Evolutionary conservation across 2,329 filamentous ascomycete species (phyloP).

Genomic region (Xylariaceae sp.): DNA sequence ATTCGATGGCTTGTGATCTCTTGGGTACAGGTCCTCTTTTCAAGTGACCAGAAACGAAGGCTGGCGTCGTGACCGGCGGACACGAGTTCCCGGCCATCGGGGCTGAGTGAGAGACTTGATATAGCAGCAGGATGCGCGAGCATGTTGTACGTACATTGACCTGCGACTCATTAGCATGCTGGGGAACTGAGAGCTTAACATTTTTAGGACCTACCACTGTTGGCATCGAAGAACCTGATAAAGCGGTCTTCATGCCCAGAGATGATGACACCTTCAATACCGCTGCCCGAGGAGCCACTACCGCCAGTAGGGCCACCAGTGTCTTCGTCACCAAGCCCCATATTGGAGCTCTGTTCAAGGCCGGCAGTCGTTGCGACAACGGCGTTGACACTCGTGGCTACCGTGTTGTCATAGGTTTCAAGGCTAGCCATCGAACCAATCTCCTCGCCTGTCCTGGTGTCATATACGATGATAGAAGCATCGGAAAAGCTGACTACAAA

Average conservation of each 20-base stretch:
- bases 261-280: conserved; percentile 91
- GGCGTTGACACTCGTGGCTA: conserved; percentile 81
- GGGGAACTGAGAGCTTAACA: background rate
- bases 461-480: conserved; percentile 87
- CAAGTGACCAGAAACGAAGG: conserved; percentile 94
- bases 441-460: conserved; percentile 89
- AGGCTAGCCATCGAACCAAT: conserved; percentile 90
- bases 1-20: conserved; percentile 92
- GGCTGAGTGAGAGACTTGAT: conserved; percentile 87
- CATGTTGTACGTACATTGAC: conserved; percentile 99
- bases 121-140: conserved; percentile 94
- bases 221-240: conserved; percentile 97
- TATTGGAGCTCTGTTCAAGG: conserved; percentile 72
- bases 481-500: conserved; percentile 95
- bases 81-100: conserved; percentile 91
- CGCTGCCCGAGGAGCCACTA: conserved; percentile 68
- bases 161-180: conserved; percentile 53
- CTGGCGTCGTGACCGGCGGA: conserved; percentile 96
- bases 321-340: conserved; percentile 74
- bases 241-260: conserved; percentile 96
- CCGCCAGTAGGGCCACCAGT: conserved; percentile 79
- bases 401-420: conserved; percentile 89
- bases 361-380: conserved; percentile 87
- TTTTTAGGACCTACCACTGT: conserved; percentile 77
- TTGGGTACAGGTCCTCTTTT: conserved; percentile 93